Evolutionary conservation across 2,329 filamentous ascomycete species (phyloP), one percentile per base, ranked within the genome.

Genomic region (Botrytis fabae): DNA sequence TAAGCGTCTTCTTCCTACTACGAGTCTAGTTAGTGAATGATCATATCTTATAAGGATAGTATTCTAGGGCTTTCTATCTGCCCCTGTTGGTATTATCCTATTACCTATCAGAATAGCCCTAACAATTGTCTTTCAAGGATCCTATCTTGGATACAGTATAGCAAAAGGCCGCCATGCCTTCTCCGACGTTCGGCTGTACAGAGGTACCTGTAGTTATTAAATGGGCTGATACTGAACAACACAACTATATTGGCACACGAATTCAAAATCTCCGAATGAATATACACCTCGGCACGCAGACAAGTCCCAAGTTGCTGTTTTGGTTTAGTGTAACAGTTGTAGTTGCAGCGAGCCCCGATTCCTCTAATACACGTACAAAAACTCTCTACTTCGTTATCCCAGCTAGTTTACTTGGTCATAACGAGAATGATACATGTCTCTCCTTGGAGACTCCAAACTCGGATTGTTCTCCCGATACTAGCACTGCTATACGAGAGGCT

Each of bases 191-290:
- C n/a, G 4, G 40, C 9, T 12, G 20, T 48, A 32, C 28, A 66
- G 18, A 66, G 18, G 7, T 66, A 35, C 63, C 63, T 35, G n/a
- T 48, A 22, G 63, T 66, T 35, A 51, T 66, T 12, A 66, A 22
- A 48, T 66, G 18, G 63, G 9, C 3, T 4, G 9, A 51, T 25
- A 14, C 28, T 35, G n/a, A 22, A 32, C n/a, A 20, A 51, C 22
- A 12, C 18, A 22, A 28, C 46, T 51, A 48, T 66, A 66, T 66
- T 48, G 44, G 63, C 14, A 28, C n/a, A 66, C 42, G 12, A 35
- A 18, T 22, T 48, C 63, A 66, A n/a, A 20, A 66, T 25, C 42
- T 66, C 9, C 63, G 63, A 66, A 66, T 66, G n/a, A 66, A 66
- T 38, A 51, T 66, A 35, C 28, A 66, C 16, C n/a, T 66, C 16